Percentiles rank a stretch among this genome's conserved stretches.
Evolutionary conservation across 139 green algal genomes (phyloP).

Genomic region (Pleodorina starrii): DNA sequence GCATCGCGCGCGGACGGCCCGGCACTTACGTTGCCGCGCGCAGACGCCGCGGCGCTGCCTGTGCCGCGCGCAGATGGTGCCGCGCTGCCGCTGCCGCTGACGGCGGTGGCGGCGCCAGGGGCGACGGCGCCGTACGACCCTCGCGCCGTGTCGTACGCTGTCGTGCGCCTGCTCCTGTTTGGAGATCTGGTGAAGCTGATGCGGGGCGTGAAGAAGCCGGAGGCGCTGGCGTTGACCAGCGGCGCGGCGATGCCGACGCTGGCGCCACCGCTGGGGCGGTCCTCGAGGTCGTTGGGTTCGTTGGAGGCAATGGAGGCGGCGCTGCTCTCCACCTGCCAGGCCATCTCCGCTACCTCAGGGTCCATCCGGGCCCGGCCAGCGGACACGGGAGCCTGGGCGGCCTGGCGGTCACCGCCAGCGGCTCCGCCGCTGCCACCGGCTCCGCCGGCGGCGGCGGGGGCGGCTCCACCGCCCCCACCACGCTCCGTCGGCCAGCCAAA

Average conservation of each 20-base stretch:
- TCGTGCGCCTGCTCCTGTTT: neutral
- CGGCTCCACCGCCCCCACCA: neutral
- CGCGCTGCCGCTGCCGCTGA: neutral
- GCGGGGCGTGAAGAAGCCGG: neutral
- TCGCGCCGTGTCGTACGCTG: neutral
- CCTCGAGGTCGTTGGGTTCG: neutral
- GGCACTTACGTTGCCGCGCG: neutral
- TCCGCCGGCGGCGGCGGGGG: too few species aligned
- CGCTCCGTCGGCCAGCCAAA: constrained; percentile 1
- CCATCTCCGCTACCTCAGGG: constrained; percentile 6
- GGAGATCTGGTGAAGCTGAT: neutral
- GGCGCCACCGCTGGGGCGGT: too few species aligned
- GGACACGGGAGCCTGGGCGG: neutral
- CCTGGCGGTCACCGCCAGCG: neutral
- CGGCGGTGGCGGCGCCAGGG: neutral
- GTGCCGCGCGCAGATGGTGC: neutral
- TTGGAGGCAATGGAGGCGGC: neutral
- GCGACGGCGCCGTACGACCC: neutral
- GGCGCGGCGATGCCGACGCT: too few species aligned
- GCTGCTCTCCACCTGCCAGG: constrained; percentile 24
- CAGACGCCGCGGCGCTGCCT: neutral
- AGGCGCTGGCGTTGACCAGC: neutral
- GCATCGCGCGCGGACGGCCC: neutral
- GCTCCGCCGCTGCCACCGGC: neutral
- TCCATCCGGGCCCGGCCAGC: neutral